Percentiles rank a stretch among this genome's conserved stretches.
Evolutionary conservation across 805 yeast species (phyloP).

Genomic region (Wickerhamiella azyma): DNA sequence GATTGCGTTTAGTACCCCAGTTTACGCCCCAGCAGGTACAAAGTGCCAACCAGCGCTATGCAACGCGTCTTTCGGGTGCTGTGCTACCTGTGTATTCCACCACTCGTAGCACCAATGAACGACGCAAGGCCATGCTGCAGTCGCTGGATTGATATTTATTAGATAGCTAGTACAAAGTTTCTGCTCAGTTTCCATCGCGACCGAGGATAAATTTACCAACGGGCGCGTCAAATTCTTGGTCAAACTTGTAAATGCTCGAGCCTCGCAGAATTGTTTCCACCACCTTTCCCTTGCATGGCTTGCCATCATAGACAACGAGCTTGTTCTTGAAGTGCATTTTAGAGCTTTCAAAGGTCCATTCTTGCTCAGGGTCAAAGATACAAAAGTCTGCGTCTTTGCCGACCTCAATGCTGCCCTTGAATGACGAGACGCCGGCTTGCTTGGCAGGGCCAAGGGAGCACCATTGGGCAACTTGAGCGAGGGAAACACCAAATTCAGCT

Average conservation of each 20-base stretch:
- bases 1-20: neutral
- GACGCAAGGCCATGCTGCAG: constrained; percentile 18
- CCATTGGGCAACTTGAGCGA: constrained; percentile 63
- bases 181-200: constrained; percentile 4
- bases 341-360: constrained; percentile 30
- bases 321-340: constrained; percentile 61
- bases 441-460: constrained; percentile 70
- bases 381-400: constrained; percentile 87
- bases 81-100: constrained; percentile 12
- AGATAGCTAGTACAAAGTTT: neutral
- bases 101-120: constrained; percentile 17
- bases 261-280: constrained; percentile 75
- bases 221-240: constrained; percentile 14
- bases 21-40: constrained; percentile 17
- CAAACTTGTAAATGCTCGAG: constrained; percentile 39
- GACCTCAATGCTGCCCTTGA: constrained; percentile 55
- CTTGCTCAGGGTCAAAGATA: constrained; percentile 55
- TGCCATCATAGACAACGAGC: constrained; percentile 74
- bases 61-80: constrained; percentile 17
- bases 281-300: constrained; percentile 54
- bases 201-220: constrained; percentile 15
- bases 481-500: constrained; percentile 32
- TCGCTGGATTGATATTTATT: neutral
- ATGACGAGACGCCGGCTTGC: constrained; percentile 63
- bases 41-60: constrained; percentile 18